phyloP scores from a whole-genome alignment of 2,329 filamentous ascomycete genomes.

The Colletotrichum lini region DNA sequence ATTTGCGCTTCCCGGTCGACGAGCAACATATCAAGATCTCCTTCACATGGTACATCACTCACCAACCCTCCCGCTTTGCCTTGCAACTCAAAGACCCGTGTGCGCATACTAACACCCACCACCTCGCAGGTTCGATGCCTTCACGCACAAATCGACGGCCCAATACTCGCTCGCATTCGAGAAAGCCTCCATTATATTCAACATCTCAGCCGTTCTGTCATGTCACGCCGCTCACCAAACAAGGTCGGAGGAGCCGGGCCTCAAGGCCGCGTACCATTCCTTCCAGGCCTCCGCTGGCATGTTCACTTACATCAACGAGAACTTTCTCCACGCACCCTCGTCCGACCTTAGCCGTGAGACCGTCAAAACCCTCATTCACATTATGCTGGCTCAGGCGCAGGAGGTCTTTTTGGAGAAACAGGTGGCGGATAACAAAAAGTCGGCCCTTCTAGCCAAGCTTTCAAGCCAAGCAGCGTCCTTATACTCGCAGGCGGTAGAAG shows the following conservation, averaged over 20 bases:
- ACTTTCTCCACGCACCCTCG: constrained; percentile 96
- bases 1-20: constrained; percentile 95
- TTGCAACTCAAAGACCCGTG: not conserved
- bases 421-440: constrained; percentile 91
- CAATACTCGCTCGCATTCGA: constrained; percentile 98
- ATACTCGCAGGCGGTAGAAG: constrained; percentile 89
- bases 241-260: constrained; percentile 88
- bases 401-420: constrained; percentile 99
- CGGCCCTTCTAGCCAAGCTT: constrained; percentile 90
- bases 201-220: constrained; percentile 96
- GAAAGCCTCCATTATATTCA: constrained; percentile 99
- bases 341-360: constrained; percentile 97
- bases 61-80: constrained; percentile 26
- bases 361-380: constrained; percentile 91
- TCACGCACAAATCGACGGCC: constrained; percentile 96
- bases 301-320: constrained; percentile 99
- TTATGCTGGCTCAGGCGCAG: constrained; percentile 96
- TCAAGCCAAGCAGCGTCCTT: constrained; percentile 91
- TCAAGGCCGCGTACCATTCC: constrained; percentile 97
- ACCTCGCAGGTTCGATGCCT: constrained; percentile 90
- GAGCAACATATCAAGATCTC: constrained; percentile 99
- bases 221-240: constrained; percentile 96
- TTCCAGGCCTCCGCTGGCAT: constrained; percentile 98
- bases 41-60: constrained; percentile 85
- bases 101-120: constrained; percentile 24